A percentile compares a stretch with the other conserved stretches of the same genome.
These are phyloP conservation scores for Amaranthus cruentus DNA, from an alignment of 148 eudicot species.

Conservation along the genomic window DNA sequence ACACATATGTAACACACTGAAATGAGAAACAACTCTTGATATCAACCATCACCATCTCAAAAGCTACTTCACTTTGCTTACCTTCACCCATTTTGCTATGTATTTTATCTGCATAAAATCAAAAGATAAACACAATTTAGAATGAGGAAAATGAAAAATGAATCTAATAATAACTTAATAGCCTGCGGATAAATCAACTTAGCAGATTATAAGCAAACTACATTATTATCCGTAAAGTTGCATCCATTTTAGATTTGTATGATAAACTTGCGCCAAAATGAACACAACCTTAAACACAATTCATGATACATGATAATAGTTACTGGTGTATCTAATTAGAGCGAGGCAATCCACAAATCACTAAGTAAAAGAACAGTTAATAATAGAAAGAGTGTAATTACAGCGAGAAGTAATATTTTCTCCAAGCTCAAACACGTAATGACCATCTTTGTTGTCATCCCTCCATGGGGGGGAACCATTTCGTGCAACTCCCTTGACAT, in stretches of 20 bases:
- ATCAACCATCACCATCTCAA: slow-evolving; percentile 28
- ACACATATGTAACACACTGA: slow-evolving; percentile 51
- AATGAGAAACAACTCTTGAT: slow-evolving; percentile 22
- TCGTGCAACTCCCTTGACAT: slow-evolving; percentile 47
- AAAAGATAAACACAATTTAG: too few species aligned
- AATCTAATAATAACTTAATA: too few species aligned
- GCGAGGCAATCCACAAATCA: neutral
- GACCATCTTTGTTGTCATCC: slow-evolving; percentile 88
- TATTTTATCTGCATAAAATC: slow-evolving; percentile 52
- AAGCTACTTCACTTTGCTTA: slow-evolving; percentile 56
- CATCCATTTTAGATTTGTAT: slow-evolving; percentile 2
- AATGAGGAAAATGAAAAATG: too few species aligned
- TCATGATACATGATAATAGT: too few species aligned
- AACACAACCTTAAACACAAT: neutral
- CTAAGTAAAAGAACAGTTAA: slow-evolving; percentile 16
- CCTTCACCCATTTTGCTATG: slow-evolving; percentile 96
- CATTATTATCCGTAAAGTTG: neutral
- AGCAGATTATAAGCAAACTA: neutral
- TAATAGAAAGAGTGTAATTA: slow-evolving; percentile 52
- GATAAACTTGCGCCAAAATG: neutral
- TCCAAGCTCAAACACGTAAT: slow-evolving; percentile 78
- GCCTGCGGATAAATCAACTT: too few species aligned
- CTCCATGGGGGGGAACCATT: slow-evolving; percentile 76
- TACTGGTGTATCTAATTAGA: neutral
- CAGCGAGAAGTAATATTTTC: slow-evolving; percentile 88